Conservation (phyloP, 768 basidiomycete species). For the Hemileccinum impolitum region DNA sequence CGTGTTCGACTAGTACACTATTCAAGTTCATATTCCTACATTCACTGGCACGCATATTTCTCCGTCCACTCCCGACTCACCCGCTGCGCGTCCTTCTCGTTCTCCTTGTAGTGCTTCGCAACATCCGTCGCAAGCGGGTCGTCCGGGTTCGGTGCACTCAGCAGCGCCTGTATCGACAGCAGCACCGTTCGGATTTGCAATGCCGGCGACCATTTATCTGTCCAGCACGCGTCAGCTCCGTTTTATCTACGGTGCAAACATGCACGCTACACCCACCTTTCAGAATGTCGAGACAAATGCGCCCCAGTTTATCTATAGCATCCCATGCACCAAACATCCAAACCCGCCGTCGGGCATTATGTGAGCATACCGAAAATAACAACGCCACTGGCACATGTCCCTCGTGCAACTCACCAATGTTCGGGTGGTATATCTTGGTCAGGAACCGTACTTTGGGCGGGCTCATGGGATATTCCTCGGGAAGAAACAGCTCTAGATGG, state of each 20-base stretch:
- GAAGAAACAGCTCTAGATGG: slow-evolving; percentile 94
- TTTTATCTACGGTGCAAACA: not conserved
- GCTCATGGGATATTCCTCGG: slow-evolving; percentile 99
- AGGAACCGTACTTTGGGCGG: slow-evolving; percentile 97
- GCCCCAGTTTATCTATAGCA: slow-evolving; percentile 86
- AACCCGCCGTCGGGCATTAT: slow-evolving; percentile 11
- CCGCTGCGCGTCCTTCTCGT: slow-evolving; percentile 88
- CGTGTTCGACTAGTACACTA: slow-evolving; percentile 3
- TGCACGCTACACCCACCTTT: slow-evolving; percentile 61
- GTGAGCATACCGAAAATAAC: slow-evolving; percentile 22
- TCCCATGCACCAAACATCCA: not conserved
- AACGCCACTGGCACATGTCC: slow-evolving; percentile 12
- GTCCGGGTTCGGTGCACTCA: slow-evolving; percentile 95
- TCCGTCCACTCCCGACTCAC: slow-evolving; percentile 96
- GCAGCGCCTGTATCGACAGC: slow-evolving; percentile 93
- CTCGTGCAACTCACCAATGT: slow-evolving; percentile 74
- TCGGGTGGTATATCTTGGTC: slow-evolving; percentile 98
- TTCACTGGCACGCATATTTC: slow-evolving; percentile 60
- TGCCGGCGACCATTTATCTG: slow-evolving; percentile 99
- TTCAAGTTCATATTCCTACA: not conserved
- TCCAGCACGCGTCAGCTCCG: not conserved
- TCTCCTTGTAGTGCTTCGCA: slow-evolving; percentile 98
- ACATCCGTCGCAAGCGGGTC: slow-evolving; percentile 93
- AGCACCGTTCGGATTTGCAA: slow-evolving; percentile 98
- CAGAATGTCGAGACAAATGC: slow-evolving; percentile 97